These are phyloP conservation scores for Deakozyma indianensis DNA, from an alignment of 805 yeast genomes.

Conservation along the genomic window DNA sequence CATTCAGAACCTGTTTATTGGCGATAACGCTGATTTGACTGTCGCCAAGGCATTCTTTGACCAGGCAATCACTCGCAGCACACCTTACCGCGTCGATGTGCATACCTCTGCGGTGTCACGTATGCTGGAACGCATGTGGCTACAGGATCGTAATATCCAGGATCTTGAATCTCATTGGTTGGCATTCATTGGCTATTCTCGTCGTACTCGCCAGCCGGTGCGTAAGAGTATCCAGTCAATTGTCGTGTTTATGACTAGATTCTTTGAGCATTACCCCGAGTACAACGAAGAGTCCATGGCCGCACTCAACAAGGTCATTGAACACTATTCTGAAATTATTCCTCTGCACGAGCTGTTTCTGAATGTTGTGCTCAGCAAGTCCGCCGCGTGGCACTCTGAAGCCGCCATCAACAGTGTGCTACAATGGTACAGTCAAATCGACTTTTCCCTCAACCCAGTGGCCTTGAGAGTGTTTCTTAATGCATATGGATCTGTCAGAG, in stretches of 20 bases:
- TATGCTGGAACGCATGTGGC: conserved; percentile 42
- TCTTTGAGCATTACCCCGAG: conserved; percentile 43
- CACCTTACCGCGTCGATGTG: conserved; percentile 58
- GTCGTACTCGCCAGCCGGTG: conserved; percentile 9
- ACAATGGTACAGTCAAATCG: background rate
- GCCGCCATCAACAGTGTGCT: background rate
- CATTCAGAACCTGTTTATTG: conserved; percentile 66
- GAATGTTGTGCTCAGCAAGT: conserved; percentile 57
- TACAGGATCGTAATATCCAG: conserved; percentile 37
- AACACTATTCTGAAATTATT: conserved; percentile 40
- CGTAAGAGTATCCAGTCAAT: conserved; percentile 32
- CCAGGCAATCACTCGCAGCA: conserved; percentile 51
- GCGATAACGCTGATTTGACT: conserved; percentile 55
- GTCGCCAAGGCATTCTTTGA: conserved; percentile 64
- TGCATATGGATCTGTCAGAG: background rate
- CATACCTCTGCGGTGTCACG: conserved; percentile 63
- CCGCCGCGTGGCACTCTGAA: conserved; percentile 50
- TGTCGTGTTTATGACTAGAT: conserved; percentile 55
- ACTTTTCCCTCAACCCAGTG: background rate
- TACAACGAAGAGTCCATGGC: conserved; percentile 39
- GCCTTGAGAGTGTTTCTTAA: background rate
- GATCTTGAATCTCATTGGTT: conserved; percentile 30
- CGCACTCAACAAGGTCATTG: conserved; percentile 42
- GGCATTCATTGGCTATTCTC: conserved; percentile 32
- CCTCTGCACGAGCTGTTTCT: conserved; percentile 67